A percentile compares a stretch with the other conserved stretches of the same genome.
Conservation (phyloP, 495 filamentous ascomycete species). For the Chaetomium tenue region DNA sequence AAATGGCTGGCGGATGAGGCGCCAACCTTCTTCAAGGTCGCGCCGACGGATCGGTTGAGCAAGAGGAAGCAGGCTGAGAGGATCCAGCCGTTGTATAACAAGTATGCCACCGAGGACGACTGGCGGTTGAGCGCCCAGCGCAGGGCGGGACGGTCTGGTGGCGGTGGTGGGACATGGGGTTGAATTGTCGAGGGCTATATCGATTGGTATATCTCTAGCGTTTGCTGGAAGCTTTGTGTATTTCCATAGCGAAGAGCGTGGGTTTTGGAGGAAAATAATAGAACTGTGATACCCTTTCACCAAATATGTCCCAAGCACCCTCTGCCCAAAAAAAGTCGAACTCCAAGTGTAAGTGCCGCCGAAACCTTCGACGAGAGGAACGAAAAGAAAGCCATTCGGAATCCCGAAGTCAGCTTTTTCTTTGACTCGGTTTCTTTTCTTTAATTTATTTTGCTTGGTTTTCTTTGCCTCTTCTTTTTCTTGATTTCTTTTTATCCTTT, state of each 20-base stretch:
- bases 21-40: conserved; percentile 97
- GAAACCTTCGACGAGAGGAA: no score
- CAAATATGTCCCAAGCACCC: not conserved
- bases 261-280: not conserved
- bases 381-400: no score
- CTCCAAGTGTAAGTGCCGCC: no score
- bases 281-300: conserved; percentile 3
- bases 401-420: no score
- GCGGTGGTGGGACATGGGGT: conserved; percentile 91
- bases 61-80: conserved; percentile 92
- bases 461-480: no score
- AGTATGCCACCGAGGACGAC: conserved; percentile 80
- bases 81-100: conserved; percentile 92
- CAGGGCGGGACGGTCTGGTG: conserved; percentile 81
- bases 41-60: conserved; percentile 79
- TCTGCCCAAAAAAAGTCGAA: no score
- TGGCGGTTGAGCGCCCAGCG: conserved; percentile 91
- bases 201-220: not conserved
- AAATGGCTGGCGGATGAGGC: conserved; percentile 90
- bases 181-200: conserved; percentile 36
- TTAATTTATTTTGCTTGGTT: no score
- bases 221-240: not conserved
- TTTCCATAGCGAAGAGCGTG: not conserved
- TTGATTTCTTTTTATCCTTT: no score
- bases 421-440: no score